Base-by-base conservation (phyloP, 2,329 filamentous ascomycete genomes). In the Plenodomus tracheiphilus region DNA sequence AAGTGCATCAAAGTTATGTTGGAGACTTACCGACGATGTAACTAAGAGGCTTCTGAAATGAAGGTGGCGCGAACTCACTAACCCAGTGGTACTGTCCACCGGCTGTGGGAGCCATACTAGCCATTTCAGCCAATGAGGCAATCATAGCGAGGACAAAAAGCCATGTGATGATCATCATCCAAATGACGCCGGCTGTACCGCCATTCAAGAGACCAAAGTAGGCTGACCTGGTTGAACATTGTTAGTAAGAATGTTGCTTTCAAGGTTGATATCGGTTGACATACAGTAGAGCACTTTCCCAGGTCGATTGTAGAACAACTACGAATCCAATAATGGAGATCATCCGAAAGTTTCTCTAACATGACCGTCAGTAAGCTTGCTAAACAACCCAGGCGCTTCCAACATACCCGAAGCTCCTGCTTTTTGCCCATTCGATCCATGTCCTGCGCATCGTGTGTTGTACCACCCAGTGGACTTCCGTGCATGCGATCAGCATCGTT, bases 131-230 rank as follows among this genome's bases (percentile, higher is more conserved):
- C 15, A 49, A 32, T 4, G 47, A 49, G n/a, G 46, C 49, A 35
- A 67, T 60, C 39, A 59, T 62, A 11, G 54, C 48, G 22, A 56
- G 53, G 16, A 67, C 58, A 20, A 55, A 59, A 6, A 64, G 37
- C 46, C 61, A 66, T 25, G 47, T 54, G 10, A 58, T 46, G 11
- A 66, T 37, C 45, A 59, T 67, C 43, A 61, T 61, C 53, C 62
- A 69, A 10, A 69, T 59, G 3, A 58, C 49, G 13, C 64, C 65
- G 15, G 64, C 64, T 2, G 62, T 58, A 8, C 65, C 64, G 6
- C 65, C 65, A 51, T 68, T 62, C 38, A 52, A 49, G 10, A 59
- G 35, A 13, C 56, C 56, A 10, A 48, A 52, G 25, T 55, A 55
- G 16, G 52, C 49, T 15, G 49, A 53, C 8, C 51, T 54, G 16